Evolutionary conservation across 352 stramenopile species (phyloP), one percentile per base, ranked within the genome.

Genomic region (Phytophthora capsici): DNA sequence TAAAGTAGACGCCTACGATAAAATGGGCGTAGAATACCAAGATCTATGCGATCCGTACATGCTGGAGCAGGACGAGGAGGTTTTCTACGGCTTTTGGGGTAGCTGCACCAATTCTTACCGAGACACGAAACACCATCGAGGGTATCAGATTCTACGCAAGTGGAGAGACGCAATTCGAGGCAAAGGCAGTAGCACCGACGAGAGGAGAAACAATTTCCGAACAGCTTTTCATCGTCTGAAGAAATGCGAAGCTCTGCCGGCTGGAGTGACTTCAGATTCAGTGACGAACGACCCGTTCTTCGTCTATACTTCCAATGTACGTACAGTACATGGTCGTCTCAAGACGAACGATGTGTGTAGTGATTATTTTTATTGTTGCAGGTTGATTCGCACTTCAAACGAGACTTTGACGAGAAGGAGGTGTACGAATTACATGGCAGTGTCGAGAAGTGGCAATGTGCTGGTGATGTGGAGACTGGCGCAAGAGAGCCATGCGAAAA

Each of bases 1-100:
- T 28, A 79, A 87, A 16, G 80, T 97, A 38, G 74, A 83, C 1
- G 85, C 82, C 3, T 97, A 98, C 64, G 56, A 91, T 30, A 61
- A 78, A 57, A 73, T 88, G 62, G 88, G 80, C 17, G 75, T 96
- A 47, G 87, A 93, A 22, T 98, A 98, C 79, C 78, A 93, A 38
- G 90, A 97, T 71, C 61, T 98, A 12, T 98, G 92, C 61, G 80
- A 94, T 46, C 89, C 90, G 12, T 87, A 92, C 56, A 94, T 83
- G 85, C 60, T 96, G 13, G 74, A 79, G 36, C 76, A 97, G 57
- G 83, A 94, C 57, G 78, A 82, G n/a, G 63, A 84, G 44, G 26
- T 92, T 54, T 98, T 98, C 63, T 96, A 96, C 58, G 91, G 90
- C 8, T 98, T 98, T 68, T 98, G 93, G 93, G 90, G 90, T 25